Evolutionary conservation across 257 asterid species (phyloP).

Genomic region (Rubia yunnanensis): DNA sequence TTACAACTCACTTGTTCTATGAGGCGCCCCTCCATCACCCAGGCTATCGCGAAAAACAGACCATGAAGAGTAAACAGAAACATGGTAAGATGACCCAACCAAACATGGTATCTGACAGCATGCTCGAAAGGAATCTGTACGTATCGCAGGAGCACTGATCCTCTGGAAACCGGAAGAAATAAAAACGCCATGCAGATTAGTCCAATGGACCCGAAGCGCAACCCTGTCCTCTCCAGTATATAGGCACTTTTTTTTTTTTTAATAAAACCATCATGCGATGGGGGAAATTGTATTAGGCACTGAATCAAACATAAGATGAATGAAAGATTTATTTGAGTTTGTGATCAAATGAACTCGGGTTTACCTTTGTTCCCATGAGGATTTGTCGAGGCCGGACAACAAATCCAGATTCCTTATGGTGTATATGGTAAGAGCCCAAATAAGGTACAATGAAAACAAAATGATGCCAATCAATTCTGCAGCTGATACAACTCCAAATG

Average conservation of each 20-base stretch:
- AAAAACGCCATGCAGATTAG: conserved; percentile 55
- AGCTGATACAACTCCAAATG: conserved; percentile 89
- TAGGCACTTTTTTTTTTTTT: too few species aligned
- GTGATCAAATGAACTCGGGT: neutral
- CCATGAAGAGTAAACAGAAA: conserved; percentile 71
- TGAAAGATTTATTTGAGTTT: neutral
- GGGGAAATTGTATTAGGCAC: neutral
- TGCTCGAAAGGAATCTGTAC: conserved; percentile 84
- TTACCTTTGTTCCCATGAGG: conserved; percentile 38
- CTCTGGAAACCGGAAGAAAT: conserved; percentile 68
- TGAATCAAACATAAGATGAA: neutral
- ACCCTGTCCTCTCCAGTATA: conserved; percentile 53
- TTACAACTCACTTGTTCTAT: conserved; percentile 31
- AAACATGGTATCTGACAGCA: conserved; percentile 77
- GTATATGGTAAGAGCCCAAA: conserved; percentile 51
- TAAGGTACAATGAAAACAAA: conserved; percentile 33
- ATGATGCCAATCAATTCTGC: conserved; percentile 66
- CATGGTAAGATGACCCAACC: conserved; percentile 95
- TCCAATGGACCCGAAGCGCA: conserved; percentile 60
- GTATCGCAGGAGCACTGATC: conserved; percentile 66
- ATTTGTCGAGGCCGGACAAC: conserved; percentile 18
- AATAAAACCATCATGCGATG: conserved; percentile 5
- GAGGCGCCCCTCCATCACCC: conserved; percentile 54
- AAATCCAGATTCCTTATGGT: conserved; percentile 29
- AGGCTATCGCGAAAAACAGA: conserved; percentile 39